Base-by-base conservation (phyloP, 495 filamentous ascomycete genomes). In the Chaetomium cochliodes region DNA sequence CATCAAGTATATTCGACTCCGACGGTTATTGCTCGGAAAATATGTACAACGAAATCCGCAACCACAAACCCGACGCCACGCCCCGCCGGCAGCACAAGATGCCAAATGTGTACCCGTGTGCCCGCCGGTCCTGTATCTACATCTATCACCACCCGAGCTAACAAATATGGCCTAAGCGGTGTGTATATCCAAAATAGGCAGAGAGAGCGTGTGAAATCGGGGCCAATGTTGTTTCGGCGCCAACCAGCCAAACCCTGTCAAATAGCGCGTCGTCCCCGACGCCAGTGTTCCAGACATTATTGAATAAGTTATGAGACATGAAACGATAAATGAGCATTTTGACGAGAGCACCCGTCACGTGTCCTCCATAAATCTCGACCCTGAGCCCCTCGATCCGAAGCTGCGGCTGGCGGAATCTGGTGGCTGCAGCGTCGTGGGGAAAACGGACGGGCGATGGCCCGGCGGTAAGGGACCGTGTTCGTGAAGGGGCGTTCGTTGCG, bases 321-420 rank as follows among this genome's bases (percentile, higher is more conserved):
- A 66, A 66, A 67, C 65, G 67, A 25, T 30, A 51, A 53, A 20
- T 23, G 44, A 26, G 33, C 55, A 9, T 18, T 22, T 25, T n/a
- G 28, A 6, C 11, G 30, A 22, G 6, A 20, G 22, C 1, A 1
- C n/a, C 33, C 53, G 15, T 81, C 73, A 85, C 66, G 84, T 77
- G 62, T 80, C 74, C 71, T 86, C 84, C 11, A 77, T 80, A 65
- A 86, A 86, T 58, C 79, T 72, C 25, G 84, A 84, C 7, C 65
- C 69, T 28, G 76, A 79, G 9, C 61, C 74, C 50, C 79, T 78
- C 26, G 81, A 82, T 26, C 80, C 78, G 25, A 77, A 80, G 30
- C 77, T 79, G 54, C 81, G 74, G 50, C 80, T 78, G 20, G 80
- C 64, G n/a, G 73, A 70, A 67, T 84, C 75, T 47, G 68, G 67